Percentiles rank a stretch among this genome's conserved stretches.
These are phyloP conservation scores for Penicilliopsis zonata DNA, from an alignment of 495 filamentous ascomycete genomes.

Conservation along the genomic window DNA sequence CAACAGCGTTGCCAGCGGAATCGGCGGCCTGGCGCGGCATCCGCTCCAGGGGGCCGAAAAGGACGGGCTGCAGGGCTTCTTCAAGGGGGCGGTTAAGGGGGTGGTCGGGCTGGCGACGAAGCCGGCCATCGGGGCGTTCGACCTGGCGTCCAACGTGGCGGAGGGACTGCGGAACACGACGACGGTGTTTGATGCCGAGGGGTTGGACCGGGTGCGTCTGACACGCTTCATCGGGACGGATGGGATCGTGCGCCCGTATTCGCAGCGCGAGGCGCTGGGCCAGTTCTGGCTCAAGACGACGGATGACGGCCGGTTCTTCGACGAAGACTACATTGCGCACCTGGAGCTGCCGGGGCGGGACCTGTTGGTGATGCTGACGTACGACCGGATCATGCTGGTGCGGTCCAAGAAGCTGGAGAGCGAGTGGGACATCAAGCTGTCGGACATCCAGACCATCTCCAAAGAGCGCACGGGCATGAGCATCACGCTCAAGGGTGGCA, in stretches of 20 bases:
- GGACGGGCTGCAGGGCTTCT: slow-evolving; percentile 83
- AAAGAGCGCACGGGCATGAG: slow-evolving; percentile 94
- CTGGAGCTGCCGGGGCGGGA: slow-evolving; percentile 83
- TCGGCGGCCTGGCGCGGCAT: slow-evolving; percentile 85
- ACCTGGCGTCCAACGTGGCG: slow-evolving; percentile 89
- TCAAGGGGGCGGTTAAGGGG: slow-evolving; percentile 95
- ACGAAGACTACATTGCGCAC: slow-evolving; percentile 94
- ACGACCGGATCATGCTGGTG: slow-evolving; percentile 82
- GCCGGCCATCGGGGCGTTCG: slow-evolving; percentile 91
- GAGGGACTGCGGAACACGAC: slow-evolving; percentile 98
- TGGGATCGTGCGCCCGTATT: slow-evolving; percentile 90
- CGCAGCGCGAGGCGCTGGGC: slow-evolving; percentile 87
- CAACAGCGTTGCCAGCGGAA: slow-evolving; percentile 79
- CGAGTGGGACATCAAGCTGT: slow-evolving; percentile 93
- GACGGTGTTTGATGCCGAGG: slow-evolving; percentile 90
- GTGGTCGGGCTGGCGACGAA: slow-evolving; percentile 88
- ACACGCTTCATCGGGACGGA: slow-evolving; percentile 85
- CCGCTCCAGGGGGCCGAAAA: slow-evolving; percentile 94
- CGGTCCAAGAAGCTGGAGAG: slow-evolving; percentile 68
- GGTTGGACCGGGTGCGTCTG: slow-evolving; percentile 84
- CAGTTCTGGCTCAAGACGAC: slow-evolving; percentile 98
- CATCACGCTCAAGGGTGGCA: slow-evolving; percentile 74
- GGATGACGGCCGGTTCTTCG: slow-evolving; percentile 94
- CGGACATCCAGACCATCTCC: slow-evolving; percentile 90
- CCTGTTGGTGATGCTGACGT: slow-evolving; percentile 92